Base-by-base conservation (phyloP, 2,329 filamentous ascomycete species). In the Aspergillus pseudonomiae region DNA sequence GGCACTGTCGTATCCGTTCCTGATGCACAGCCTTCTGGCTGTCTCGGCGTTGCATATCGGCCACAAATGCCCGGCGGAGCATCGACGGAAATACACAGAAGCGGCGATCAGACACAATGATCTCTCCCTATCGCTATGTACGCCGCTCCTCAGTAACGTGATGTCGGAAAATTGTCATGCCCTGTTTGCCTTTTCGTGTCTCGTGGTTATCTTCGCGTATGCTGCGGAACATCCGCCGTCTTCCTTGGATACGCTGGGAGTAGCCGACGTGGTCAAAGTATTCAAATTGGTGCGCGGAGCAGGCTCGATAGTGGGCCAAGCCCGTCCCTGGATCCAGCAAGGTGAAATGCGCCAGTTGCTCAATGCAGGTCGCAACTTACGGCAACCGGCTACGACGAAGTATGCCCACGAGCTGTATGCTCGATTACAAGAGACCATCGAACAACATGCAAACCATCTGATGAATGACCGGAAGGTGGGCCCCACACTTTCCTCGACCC, bases 1-100 rank as follows among this genome's bases (percentile, higher is more conserved):
- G 52, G 65, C 58, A 1, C 43, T 67, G 16, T 39, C 57, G 1
- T 30, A 61, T 30, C 64, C 59, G 12, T 66, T 66, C 30, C 50
- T 67, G 0, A 66, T 67, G 65, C 59, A 64, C 50, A 59, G 64
- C n/a, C 7, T 67, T 2, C 43, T 67, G 24, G 64, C 62, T 9
- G 46, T 67, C 14, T 61, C 63, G 1, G 65, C 65, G 1, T 36
- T 67, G 2, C 63, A 67, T 45, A 57, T 61, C 2, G 48, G 41
- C 6, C 59, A 57, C 36, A 59, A 36, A 26, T 41, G 43, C 4
- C 43, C 59, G 2, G 2, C 48, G 2, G 56, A 59, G 10, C 30
- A 46, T 12, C 36, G 57, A 5, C 55, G 26, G 12, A 43, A 24
- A 14, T 66, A 64, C 28, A 57, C 30, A 0, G 55, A 67, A 16